Conservation (phyloP, 2,329 filamentous ascomycete species). For the Chrysoporthe austroafricana region DNA sequence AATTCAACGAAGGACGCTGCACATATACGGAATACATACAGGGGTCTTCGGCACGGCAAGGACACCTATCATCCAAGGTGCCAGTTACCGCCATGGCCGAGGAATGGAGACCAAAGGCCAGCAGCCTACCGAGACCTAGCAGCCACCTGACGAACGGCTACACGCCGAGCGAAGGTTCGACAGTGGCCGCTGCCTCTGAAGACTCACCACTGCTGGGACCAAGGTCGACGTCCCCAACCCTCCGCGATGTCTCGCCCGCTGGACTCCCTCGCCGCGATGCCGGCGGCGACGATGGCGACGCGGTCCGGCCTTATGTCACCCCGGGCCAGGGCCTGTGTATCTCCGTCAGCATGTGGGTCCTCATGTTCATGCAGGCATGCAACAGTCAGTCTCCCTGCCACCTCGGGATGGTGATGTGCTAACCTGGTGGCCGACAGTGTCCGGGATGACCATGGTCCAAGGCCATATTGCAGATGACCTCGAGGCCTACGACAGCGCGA, state of each 20-base stretch:
- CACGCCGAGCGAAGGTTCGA: constrained; percentile 11
- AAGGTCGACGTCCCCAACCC: constrained; percentile 32
- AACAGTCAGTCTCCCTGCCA: not conserved
- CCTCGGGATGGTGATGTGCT: not conserved
- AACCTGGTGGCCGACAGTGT: constrained; percentile 51
- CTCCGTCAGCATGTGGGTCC: constrained; percentile 55
- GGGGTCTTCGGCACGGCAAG: not conserved
- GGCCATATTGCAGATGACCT: constrained; percentile 76
- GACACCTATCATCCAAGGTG: not conserved
- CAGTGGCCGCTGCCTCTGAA: constrained; percentile 31
- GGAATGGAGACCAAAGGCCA: not conserved
- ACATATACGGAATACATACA: not conserved
- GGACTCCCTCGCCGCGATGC: not conserved
- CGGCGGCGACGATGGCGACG: constrained; percentile 14
- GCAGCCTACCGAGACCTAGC: not conserved
- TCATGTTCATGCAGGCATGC: constrained; percentile 63
- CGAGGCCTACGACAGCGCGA: constrained; percentile 71
- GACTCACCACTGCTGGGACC: constrained; percentile 36
- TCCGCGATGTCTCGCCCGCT: constrained; percentile 29
- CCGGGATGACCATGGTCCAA: constrained; percentile 80
- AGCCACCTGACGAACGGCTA: constrained; percentile 2
- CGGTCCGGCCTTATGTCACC: constrained; percentile 29
- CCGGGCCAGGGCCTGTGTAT: constrained; percentile 48
- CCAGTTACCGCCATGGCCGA: not conserved
- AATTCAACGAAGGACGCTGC: not conserved